Percentiles rank a stretch among this genome's conserved stretches.
Conservation (phyloP, 495 filamentous ascomycete genomes). For the Pyrenopolyporus hunteri region DNA sequence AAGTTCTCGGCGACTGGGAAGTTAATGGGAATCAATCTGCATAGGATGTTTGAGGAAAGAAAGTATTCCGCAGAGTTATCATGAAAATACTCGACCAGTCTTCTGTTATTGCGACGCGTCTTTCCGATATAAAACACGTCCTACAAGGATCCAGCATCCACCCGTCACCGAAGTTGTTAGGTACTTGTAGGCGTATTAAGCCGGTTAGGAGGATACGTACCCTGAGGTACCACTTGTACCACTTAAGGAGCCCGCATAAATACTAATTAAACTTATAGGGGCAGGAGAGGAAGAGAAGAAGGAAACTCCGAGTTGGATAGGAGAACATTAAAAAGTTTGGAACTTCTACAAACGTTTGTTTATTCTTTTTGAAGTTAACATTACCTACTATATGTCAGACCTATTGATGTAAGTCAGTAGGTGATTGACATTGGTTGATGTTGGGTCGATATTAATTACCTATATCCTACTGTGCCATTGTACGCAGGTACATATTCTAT, state of each 20-base stretch:
- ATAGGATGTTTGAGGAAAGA: too few relatives aligned
- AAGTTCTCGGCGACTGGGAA: too few relatives aligned
- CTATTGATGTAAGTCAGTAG: too few relatives aligned
- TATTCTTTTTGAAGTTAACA: conserved; percentile 6
- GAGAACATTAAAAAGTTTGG: neutral
- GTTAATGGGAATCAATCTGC: too few relatives aligned
- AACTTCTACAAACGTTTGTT: conserved; percentile 16
- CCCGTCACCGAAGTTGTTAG: conserved; percentile 18
- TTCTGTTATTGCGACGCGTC: conserved; percentile 30
- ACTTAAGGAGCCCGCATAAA: conserved; percentile 25
- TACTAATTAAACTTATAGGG: conserved; percentile 34
- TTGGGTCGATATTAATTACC: too few relatives aligned
- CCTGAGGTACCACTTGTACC: neutral
- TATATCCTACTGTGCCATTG: too few relatives aligned
- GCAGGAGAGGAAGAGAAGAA: conserved; percentile 14
- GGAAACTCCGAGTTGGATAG: neutral
- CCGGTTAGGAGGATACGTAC: conserved; percentile 3
- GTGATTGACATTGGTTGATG: too few relatives aligned
- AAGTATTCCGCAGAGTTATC: too few relatives aligned
- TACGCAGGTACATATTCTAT: neutral
- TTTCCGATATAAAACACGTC: conserved; percentile 31
- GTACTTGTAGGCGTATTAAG: too few relatives aligned
- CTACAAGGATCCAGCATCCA: conserved; percentile 26
- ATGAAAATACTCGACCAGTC: conserved; percentile 10
- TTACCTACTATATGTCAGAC: neutral